A percentile compares a stretch with the other conserved stretches of the same genome.
Evolutionary conservation across 2,329 filamentous ascomycete species (phyloP).

Genomic region (Aspergillus chevalieri): DNA sequence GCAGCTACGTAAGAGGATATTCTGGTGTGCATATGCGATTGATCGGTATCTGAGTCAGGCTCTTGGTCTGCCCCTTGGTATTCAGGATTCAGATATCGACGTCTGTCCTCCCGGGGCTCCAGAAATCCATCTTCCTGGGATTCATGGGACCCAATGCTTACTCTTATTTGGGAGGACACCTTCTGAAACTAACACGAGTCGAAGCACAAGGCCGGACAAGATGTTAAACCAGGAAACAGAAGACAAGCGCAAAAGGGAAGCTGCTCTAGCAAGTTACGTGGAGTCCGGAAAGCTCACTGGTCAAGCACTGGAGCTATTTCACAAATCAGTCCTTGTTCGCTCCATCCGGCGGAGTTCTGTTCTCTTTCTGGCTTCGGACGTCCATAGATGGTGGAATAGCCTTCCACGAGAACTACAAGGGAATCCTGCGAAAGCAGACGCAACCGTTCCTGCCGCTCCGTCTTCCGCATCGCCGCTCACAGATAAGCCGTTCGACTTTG

Average conservation of each 20-base stretch:
- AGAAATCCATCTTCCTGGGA: slow-evolving; percentile 29
- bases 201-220: background rate
- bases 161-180: background rate
- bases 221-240: slow-evolving; percentile 3
- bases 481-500: slow-evolving; percentile 24
- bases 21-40: slow-evolving; percentile 38
- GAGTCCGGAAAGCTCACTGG: slow-evolving; percentile 35
- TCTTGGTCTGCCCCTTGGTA: slow-evolving; percentile 34
- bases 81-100: slow-evolving; percentile 39
- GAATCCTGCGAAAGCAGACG: slow-evolving; percentile 1
- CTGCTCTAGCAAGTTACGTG: slow-evolving; percentile 33
- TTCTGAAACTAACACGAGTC: background rate
- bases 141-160: background rate
- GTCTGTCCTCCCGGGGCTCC: slow-evolving; percentile 43
- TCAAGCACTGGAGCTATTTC: slow-evolving; percentile 36
- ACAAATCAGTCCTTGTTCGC: slow-evolving; percentile 37
- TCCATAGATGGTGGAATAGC: slow-evolving; percentile 40
- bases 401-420: slow-evolving; percentile 26
- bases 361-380: slow-evolving; percentile 33
- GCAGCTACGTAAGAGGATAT: slow-evolving; percentile 37
- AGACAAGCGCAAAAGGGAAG: slow-evolving; percentile 22
- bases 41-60: slow-evolving; percentile 38
- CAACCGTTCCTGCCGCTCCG: background rate
- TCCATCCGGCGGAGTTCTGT: slow-evolving; percentile 34
- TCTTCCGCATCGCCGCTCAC: background rate